These are phyloP conservation scores for Suillus bovinus DNA, from an alignment of 768 basidiomycete species.

Conservation along the genomic window DNA sequence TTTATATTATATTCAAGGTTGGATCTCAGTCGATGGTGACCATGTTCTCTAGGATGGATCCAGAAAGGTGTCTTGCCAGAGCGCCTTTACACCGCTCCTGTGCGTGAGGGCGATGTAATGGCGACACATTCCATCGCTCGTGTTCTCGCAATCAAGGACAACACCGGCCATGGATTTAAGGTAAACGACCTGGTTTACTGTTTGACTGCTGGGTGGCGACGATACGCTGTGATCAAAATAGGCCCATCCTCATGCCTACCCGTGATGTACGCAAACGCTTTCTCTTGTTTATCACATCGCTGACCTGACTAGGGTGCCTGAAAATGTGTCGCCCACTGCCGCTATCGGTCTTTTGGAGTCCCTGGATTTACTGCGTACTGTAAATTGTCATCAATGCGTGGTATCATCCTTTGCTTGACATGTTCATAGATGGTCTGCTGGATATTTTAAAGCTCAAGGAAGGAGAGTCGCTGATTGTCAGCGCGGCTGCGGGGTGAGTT, in stretches of 20 bases:
- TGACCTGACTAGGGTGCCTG: not conserved
- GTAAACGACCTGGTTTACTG: not conserved
- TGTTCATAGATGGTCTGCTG: not conserved
- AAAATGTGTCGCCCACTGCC: not conserved
- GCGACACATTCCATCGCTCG: not conserved
- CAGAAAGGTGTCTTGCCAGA: not conserved
- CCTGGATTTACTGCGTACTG: not conserved
- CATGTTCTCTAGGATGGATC: not conserved
- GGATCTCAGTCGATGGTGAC: not conserved
- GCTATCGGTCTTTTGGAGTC: not conserved
- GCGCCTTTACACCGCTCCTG: not conserved
- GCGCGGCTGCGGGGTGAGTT: not conserved
- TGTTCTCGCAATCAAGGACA: not conserved
- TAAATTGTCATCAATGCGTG: not conserved
- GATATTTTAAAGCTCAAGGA: not conserved
- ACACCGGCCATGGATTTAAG: not conserved
- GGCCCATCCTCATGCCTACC: not conserved
- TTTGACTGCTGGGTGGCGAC: not conserved
- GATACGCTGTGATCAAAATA: not conserved
- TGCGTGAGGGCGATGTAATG: not conserved
- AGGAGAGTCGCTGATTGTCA: not conserved
- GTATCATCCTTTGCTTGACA: not conserved
- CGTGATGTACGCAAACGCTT: not conserved
- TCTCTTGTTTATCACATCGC: not conserved
- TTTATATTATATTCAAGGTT: not conserved